Conservation (phyloP, 345 rosid species). For the Raphanus raphanistrum region DNA sequence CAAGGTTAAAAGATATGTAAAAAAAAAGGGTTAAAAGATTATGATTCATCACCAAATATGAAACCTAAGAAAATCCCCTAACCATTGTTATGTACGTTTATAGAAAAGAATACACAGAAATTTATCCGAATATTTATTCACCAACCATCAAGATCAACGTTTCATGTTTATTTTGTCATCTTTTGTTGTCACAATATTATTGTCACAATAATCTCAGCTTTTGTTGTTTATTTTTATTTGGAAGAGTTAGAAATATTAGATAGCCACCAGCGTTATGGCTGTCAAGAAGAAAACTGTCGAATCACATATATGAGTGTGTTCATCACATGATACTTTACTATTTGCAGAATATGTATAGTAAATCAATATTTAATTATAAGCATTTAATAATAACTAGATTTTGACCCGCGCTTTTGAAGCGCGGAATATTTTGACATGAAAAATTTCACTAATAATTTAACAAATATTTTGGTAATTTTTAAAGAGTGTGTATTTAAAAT, state of each 20-base stretch:
- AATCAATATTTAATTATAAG: not conserved
- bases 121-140: not conserved
- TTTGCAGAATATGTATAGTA: slow-evolving; percentile 22
- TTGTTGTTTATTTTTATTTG: not conserved
- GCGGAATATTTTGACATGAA: no score
- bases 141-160: not conserved
- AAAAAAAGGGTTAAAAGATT: not conserved
- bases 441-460: no score
- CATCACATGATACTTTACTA: slow-evolving; percentile 39
- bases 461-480: no score
- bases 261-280: slow-evolving; percentile 37
- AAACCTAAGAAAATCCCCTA: not conserved
- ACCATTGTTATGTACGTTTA: not conserved
- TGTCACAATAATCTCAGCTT: not conserved
- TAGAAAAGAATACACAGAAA: not conserved
- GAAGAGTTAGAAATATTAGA: slow-evolving; percentile 17
- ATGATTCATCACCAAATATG: not conserved
- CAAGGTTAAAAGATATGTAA: not conserved
- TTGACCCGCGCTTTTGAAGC: no score
- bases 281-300: slow-evolving; percentile 33
- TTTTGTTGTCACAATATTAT: slow-evolving; percentile 2
- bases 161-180: slow-evolving; percentile 9
- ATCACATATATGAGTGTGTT: slow-evolving; percentile 25
- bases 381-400: no score
- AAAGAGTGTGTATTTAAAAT: no score